A percentile compares a stretch with the other conserved stretches of the same genome.
Evolutionary conservation across 805 yeast genomes (phyloP).

Genomic region (Sugiyamaella marilandica): DNA sequence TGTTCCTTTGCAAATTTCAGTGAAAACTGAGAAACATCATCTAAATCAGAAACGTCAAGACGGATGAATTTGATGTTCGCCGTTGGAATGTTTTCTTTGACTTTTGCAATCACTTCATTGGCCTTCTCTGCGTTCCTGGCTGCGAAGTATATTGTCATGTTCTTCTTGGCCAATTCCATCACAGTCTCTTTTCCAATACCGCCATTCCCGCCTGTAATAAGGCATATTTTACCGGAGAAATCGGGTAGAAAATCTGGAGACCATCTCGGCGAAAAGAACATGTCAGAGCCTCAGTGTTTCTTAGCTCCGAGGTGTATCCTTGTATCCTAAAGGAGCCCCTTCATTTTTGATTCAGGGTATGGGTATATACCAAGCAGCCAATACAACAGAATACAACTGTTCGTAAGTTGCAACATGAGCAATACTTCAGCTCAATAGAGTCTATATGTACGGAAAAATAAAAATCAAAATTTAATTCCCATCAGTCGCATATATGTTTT

Average conservation of each 20-base stretch:
- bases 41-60: slow-evolving; percentile 35
- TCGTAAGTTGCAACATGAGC: too few species aligned
- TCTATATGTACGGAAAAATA: too few species aligned
- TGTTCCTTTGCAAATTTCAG: slow-evolving; percentile 27
- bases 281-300: not conserved
- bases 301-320: not conserved
- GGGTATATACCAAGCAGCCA: too few species aligned
- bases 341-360: too few species aligned
- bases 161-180: slow-evolving; percentile 31
- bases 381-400: too few species aligned
- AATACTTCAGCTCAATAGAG: too few species aligned
- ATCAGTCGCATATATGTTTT: too few species aligned
- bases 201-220: slow-evolving; percentile 35
- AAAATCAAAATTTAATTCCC: too few species aligned
- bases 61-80: slow-evolving; percentile 35
- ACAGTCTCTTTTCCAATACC: slow-evolving; percentile 36
- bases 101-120: slow-evolving; percentile 26
- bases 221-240: slow-evolving; percentile 31
- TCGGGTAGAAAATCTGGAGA: slow-evolving; percentile 26
- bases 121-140: slow-evolving; percentile 37
- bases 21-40: slow-evolving; percentile 37
- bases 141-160: slow-evolving; percentile 36
- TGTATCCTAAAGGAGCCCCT: too few species aligned
- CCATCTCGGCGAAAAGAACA: slow-evolving; percentile 1
- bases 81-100: slow-evolving; percentile 26